phyloP scores from a whole-genome alignment of 2,329 filamentous ascomycete genomes.

The Fonsecaea erecta region DNA sequence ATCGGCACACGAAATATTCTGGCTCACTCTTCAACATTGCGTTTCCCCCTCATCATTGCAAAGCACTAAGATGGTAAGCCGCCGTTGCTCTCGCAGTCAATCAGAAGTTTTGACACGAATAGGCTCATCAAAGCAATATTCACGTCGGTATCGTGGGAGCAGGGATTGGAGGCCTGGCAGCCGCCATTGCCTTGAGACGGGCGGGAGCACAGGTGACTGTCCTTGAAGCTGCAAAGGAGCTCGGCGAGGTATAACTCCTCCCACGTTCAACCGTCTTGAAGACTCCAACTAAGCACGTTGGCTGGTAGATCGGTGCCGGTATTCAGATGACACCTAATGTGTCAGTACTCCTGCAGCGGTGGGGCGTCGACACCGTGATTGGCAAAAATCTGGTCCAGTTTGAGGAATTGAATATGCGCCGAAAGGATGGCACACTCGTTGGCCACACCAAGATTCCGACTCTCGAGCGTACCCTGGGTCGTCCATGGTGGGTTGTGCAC shows the following conservation, averaged over 20 bases:
- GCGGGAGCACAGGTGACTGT: conserved; percentile 49
- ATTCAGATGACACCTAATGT: conserved; percentile 37
- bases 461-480: conserved; percentile 15
- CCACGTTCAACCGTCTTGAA: not conserved
- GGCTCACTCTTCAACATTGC: not conserved
- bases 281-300: not conserved
- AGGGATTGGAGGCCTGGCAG: conserved; percentile 50
- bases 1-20: not conserved
- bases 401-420: conserved; percentile 45
- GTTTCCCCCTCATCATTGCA: not conserved
- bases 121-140: conserved; percentile 5
- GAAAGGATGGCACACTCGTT: conserved; percentile 34
- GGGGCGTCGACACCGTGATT: conserved; percentile 48
- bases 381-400: conserved; percentile 48
- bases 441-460: conserved; percentile 12
- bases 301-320: conserved; percentile 41
- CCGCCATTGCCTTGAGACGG: conserved; percentile 49
- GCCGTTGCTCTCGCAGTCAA: not conserved
- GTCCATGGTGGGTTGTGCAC: conserved; percentile 39
- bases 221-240: conserved; percentile 47
- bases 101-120: not conserved
- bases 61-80: not conserved
- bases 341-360: conserved; percentile 45
- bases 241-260: conserved; percentile 46
- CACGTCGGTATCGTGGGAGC: conserved; percentile 44